Base-by-base conservation (phyloP, 2,329 filamentous ascomycete species). In the Colletotrichum abscissum region DNA sequence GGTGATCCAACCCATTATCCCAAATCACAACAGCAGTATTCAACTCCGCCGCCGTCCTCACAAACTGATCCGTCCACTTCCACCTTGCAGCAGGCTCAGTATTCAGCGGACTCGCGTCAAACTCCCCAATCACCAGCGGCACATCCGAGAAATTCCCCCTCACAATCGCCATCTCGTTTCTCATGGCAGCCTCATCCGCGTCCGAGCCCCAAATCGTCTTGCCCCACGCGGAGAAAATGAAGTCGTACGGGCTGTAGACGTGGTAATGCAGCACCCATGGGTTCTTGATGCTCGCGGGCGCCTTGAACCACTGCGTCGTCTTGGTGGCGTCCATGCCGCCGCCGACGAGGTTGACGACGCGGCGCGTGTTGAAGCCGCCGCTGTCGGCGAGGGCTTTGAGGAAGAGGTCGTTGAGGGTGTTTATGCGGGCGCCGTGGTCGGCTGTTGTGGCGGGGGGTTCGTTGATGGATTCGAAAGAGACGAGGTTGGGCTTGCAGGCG, bases 211-310 rank as follows among this genome's bases (percentile, higher is more conserved):
- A 90, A 63, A 87, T 88, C 0, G 89, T 91, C 77, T 89, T 89
- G 28, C 90, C 90, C 89, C 88, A 91, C 14, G 86, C 80, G 60
- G 80, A 73, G 76, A 86, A 86, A 19, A 84, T 81, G 63, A 86
- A 86, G 73, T 86, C 86, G 80, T 87, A 90, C 12, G 88, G 88
- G 9, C 84, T 86, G 80, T 91, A 92, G 79, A 91, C 91, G 77
- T 92, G 90, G 77, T 89, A 91, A 77, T 91, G 89, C 35, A 91
- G 84, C 0, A 87, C 89, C 85, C 88, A 91, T 0, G 89, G 89
- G 70, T 90, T 89, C 14, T 84, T 84, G 54, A 86, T 88, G 35
- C 86, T 84, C 1, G 80, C 78, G 0, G 88, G 87, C 11, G 80
- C 80, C 72, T 85, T 79, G 76, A 91, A 91, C 85, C 86, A 91